Evolutionary conservation across 306 rosid genomes (phyloP), one percentile per base, ranked within the genome.

Genomic region (Chamaecrista fasciculata): DNA sequence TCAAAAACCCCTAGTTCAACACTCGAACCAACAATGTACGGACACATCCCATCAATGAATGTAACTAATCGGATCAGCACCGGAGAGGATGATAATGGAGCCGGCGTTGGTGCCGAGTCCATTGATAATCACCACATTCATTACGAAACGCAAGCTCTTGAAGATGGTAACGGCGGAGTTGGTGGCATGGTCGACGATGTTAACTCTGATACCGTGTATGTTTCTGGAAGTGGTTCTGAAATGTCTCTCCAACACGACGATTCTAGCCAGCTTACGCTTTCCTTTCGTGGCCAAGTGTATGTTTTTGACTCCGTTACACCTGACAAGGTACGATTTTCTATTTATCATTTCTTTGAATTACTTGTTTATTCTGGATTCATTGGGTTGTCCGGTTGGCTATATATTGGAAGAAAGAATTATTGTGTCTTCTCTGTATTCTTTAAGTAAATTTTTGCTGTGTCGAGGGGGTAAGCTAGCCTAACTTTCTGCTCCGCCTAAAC

Each of bases 221-320:
- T 40, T 50, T 60, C 80, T 8, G 71, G 66, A 11, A 83, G 80
- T 24, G 81, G 76, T 59, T 51, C 56, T 16, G 81, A 71, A 6
- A 23, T 71, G 19, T 26, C 77, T 33, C 7, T 78, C 46, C 81
- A 42, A 6, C 39, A 37, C 61, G 84, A 76, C 3, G 87, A 84
- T 26, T 69, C 91, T 40, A 87, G 88, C 64, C 98, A 93, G 78
- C 96, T 93, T 55, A 86, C 98, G 64, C 91, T 93, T 16, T 86
- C 98, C 7, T 93, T 90, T 75, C 98, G 93, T 0, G 98, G 98
- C 57, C 98, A 92, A 80, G 93, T 93, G 23, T 93, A 83, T 56
- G 96, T 90, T 19, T 93, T 93, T 36, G 96, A 90, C 73, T 79
- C 96, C 8, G 96, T 93, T 51, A 80, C 96, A 37, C 89, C 98